These are phyloP conservation scores for Madurella mycetomatis DNA, from an alignment of 2,329 filamentous ascomycete species.

Conservation along the genomic window DNA sequence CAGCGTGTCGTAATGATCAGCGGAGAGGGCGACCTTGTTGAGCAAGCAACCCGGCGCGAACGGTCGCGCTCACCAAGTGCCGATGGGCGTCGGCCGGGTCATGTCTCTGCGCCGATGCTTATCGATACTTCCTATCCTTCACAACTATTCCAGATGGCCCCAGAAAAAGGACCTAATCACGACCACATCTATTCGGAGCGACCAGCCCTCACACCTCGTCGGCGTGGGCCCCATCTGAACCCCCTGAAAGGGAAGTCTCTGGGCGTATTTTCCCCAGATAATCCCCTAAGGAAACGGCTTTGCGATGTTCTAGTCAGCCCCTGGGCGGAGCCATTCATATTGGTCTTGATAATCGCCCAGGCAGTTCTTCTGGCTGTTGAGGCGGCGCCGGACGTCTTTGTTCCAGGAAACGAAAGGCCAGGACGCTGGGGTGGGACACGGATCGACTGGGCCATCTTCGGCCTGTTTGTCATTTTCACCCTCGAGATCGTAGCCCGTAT, in stretches of 20 bases:
- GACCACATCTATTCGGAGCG: slow-evolving; percentile 31
- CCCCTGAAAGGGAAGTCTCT: slow-evolving; percentile 82
- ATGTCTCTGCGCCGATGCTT: slow-evolving; percentile 41
- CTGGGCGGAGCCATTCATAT: slow-evolving; percentile 77
- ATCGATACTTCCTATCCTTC: slow-evolving; percentile 50
- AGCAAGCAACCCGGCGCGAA: slow-evolving; percentile 62
- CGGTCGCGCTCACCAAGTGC: slow-evolving; percentile 53
- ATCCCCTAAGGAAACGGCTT: slow-evolving; percentile 65
- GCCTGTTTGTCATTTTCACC: slow-evolving; percentile 84
- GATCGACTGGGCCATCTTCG: slow-evolving; percentile 78
- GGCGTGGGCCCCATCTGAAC: slow-evolving; percentile 52
- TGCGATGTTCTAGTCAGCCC: slow-evolving; percentile 85
- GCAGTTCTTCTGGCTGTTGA: slow-evolving; percentile 84
- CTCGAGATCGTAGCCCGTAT: slow-evolving; percentile 77
- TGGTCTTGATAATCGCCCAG: slow-evolving; percentile 84
- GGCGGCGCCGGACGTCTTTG: slow-evolving; percentile 66
- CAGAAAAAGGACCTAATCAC: slow-evolving; percentile 38
- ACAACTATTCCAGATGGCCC: slow-evolving; percentile 40
- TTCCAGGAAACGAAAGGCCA: slow-evolving; percentile 55
- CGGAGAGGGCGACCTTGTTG: slow-evolving; percentile 80
- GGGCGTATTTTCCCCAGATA: slow-evolving; percentile 78
- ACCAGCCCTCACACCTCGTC: slow-evolving; percentile 30
- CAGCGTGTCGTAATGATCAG: slow-evolving; percentile 97
- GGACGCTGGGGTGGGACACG: slow-evolving; percentile 60
- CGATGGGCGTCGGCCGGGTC: slow-evolving; percentile 48